These are phyloP conservation scores for Podospora sp. DNA, from an alignment of 495 filamentous ascomycete genomes.

Conservation along the genomic window DNA sequence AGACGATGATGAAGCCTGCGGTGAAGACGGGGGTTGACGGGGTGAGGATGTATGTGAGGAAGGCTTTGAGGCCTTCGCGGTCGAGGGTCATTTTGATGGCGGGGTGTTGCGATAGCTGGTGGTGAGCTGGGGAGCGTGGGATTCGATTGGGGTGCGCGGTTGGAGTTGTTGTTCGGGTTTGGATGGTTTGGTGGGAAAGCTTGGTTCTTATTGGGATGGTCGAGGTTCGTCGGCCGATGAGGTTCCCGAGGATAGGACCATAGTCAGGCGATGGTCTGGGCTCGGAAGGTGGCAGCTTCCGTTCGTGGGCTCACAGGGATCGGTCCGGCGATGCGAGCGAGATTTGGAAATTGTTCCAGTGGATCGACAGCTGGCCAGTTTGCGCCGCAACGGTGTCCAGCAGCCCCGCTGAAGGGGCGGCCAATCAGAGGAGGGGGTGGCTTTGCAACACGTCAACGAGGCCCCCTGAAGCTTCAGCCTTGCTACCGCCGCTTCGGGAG, in stretches of 20 bases:
- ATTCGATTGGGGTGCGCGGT: neutral
- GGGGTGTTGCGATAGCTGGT: conserved; percentile 3
- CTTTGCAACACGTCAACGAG: conserved; percentile 5
- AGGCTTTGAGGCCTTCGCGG: conserved; percentile 32
- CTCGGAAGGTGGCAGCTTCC: neutral
- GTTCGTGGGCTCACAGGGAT: conserved; percentile 3
- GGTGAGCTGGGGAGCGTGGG: neutral
- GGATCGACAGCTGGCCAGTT: neutral
- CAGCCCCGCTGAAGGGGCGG: neutral
- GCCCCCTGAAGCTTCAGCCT: neutral
- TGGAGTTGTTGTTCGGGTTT: neutral
- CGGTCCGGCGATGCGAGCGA: neutral
- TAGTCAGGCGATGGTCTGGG: conserved; percentile 6
- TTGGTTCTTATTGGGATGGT: neutral
- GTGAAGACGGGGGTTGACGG: conserved; percentile 60
- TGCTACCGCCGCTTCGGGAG: neutral
- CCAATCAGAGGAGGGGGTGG: conserved; percentile 1
- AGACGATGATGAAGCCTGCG: conserved; percentile 66
- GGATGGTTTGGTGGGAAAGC: neutral
- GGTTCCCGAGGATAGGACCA: conserved; percentile 14
- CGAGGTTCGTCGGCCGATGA: neutral
- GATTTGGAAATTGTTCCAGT: conserved; percentile 6
- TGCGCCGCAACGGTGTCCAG: neutral
- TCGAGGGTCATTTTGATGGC: conserved; percentile 21
- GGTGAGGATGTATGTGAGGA: conserved; percentile 50